These are phyloP conservation scores for Quercus mongolica DNA, from an alignment of 306 rosid genomes.

Conservation along the genomic window DNA sequence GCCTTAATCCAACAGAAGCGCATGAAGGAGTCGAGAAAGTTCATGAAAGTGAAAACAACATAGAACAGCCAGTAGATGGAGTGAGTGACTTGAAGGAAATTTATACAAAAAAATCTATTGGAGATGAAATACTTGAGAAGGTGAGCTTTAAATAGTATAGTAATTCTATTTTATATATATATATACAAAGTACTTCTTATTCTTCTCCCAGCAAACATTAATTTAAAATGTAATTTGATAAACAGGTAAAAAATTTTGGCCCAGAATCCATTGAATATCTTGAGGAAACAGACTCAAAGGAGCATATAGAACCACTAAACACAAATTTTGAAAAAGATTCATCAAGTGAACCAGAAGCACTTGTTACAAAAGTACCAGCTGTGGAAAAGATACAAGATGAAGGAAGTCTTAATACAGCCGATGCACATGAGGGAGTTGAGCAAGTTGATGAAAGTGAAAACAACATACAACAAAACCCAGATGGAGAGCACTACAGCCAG, in stretches of 20 bases:
- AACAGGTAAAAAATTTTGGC: not conserved
- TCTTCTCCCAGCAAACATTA: too few relatives aligned
- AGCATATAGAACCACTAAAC: not conserved
- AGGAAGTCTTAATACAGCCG: not conserved
- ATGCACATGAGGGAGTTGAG: not conserved
- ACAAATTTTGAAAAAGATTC: not conserved
- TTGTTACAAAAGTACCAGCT: too few relatives aligned
- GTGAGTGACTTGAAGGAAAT: not conserved
- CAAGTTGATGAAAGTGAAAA: not conserved
- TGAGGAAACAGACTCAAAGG: not conserved
- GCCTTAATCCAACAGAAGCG: not conserved
- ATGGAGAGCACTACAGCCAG: not conserved
- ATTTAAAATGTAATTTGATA: too few relatives aligned
- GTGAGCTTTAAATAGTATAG: slow-evolving; percentile 9
- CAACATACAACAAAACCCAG: not conserved
- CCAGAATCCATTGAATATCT: not conserved
- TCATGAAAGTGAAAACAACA: not conserved
- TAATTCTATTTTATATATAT: too few relatives aligned
- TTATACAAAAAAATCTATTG: not conserved
- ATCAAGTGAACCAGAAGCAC: not conserved
- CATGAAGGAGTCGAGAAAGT: not conserved
- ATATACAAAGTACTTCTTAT: too few relatives aligned
- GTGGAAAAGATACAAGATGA: too few relatives aligned
- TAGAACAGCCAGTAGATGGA: not conserved
- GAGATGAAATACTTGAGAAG: slow-evolving; percentile 1